Percentiles rank a stretch among this genome's conserved stretches.
Conservation (phyloP, 495 filamentous ascomycete genomes). For the Symbiotaphrina buchneri region DNA sequence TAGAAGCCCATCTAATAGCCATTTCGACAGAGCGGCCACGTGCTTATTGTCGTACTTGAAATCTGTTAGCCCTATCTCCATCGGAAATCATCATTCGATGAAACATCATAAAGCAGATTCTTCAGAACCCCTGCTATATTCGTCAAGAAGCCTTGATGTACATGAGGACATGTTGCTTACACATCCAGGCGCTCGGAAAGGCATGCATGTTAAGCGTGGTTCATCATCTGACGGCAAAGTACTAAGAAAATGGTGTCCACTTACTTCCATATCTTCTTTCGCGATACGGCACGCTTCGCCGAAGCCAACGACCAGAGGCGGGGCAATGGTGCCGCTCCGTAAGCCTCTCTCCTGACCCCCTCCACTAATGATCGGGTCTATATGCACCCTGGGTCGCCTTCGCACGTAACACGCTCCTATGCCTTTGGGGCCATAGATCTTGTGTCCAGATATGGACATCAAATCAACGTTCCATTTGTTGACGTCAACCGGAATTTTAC, state of each 20-base stretch:
- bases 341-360: slow-evolving; percentile 91
- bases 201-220: slow-evolving; percentile 34
- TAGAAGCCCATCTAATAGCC: slow-evolving; percentile 58
- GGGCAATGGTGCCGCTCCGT: slow-evolving; percentile 81
- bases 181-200: slow-evolving; percentile 28
- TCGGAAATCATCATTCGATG: neutral
- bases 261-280: slow-evolving; percentile 70
- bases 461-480: slow-evolving; percentile 93
- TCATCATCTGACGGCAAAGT: slow-evolving; percentile 26
- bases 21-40: slow-evolving; percentile 59
- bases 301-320: slow-evolving; percentile 73
- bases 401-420: slow-evolving; percentile 92
- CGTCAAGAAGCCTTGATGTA: slow-evolving; percentile 23
- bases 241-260: slow-evolving; percentile 12
- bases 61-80: slow-evolving; percentile 1
- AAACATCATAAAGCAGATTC: slow-evolving; percentile 2
- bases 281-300: slow-evolving; percentile 89
- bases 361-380: slow-evolving; percentile 90
- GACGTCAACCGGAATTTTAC: slow-evolving; percentile 91
- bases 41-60: slow-evolving; percentile 74
- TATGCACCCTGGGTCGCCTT: slow-evolving; percentile 70
- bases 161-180: slow-evolving; percentile 19
- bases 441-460: slow-evolving; percentile 98
- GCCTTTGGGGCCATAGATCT: slow-evolving; percentile 96
- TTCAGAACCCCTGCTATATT: slow-evolving; percentile 31